Conservation (phyloP, 23 red algal genomes). For the Pyropia haitanensis region DNA sequence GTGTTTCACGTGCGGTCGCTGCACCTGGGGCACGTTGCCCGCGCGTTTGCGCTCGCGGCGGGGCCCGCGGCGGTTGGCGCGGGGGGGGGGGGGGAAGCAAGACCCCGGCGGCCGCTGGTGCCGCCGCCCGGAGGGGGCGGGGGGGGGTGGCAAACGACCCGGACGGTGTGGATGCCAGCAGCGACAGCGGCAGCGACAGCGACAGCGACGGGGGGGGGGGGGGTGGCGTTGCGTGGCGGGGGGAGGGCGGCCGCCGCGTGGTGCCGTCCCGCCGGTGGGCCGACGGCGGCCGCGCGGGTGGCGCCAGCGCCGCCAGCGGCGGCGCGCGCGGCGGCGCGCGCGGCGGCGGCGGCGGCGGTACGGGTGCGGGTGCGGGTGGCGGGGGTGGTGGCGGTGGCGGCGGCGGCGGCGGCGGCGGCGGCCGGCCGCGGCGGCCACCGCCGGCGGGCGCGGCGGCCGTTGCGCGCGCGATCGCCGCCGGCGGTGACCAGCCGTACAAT, state of each 20-base stretch:
- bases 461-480: conserved; percentile 53
- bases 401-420: too few species aligned
- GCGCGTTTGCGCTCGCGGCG: conserved; percentile 51
- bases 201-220: not conserved
- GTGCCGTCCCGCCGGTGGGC: too few species aligned
- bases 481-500: conserved; percentile 52
- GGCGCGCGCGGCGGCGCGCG: not conserved
- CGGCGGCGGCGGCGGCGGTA: conserved; percentile 30
- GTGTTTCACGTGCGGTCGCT: conserved; percentile 66
- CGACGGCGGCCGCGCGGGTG: too few species aligned
- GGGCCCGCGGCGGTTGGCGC: conserved; percentile 39
- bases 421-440: not conserved
- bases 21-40: conserved; percentile 84
- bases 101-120: not conserved
- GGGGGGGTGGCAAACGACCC: not conserved
- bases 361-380: too few species aligned
- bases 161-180: not conserved
- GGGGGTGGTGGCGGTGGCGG: too few species aligned
- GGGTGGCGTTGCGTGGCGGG: not conserved
- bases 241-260: too few species aligned
- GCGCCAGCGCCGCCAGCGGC: not conserved
- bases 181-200: conserved; percentile 1
- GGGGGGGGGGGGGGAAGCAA: conserved; percentile 17
- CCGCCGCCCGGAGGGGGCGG: not conserved
- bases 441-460: conserved; percentile 13